Conservation (phyloP, 208 protist genomes). For the Crithidia bombi region DNA sequence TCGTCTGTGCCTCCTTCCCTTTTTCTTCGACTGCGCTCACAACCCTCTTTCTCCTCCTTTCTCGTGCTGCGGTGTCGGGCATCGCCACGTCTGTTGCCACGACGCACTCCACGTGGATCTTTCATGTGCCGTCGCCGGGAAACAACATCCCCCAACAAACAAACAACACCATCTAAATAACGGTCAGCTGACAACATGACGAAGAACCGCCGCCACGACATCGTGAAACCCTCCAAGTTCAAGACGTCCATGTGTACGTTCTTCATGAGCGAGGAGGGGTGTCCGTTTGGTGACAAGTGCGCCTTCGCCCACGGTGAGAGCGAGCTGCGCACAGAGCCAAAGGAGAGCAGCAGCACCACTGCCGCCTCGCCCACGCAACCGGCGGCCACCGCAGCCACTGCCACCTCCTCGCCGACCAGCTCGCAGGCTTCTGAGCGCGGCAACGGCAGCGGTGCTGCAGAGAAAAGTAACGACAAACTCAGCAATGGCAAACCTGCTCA, state of each 20-base stretch:
- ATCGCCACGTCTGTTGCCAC: too few relatives aligned
- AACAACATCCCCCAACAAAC: constrained; percentile 1
- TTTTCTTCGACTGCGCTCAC: neutral
- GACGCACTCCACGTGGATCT: too few relatives aligned
- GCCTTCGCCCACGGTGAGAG: constrained; percentile 80
- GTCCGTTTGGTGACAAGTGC: constrained; percentile 78
- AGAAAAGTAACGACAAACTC: neutral
- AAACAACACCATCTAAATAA: constrained; percentile 9
- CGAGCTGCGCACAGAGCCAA: constrained; percentile 63
- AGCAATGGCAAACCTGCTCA: neutral
- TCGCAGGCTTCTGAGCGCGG: constrained; percentile 9
- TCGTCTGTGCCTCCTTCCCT: too few relatives aligned
- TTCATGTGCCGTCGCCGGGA: too few relatives aligned
- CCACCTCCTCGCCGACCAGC: constrained; percentile 9
- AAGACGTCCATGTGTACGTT: constrained; percentile 88
- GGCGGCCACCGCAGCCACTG: neutral
- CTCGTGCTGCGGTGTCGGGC: too few relatives aligned
- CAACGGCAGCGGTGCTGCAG: neutral
- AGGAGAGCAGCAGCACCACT: neutral
- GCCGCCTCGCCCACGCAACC: neutral
- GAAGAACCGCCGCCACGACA: constrained; percentile 71
- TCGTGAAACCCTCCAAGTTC: constrained; percentile 86
- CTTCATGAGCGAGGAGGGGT: constrained; percentile 58
- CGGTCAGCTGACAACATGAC: constrained; percentile 42
- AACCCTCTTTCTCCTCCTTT: neutral